Evolutionary conservation across 2,329 filamentous ascomycete genomes (phyloP).

Genomic region (Grosmannia clavigera): DNA sequence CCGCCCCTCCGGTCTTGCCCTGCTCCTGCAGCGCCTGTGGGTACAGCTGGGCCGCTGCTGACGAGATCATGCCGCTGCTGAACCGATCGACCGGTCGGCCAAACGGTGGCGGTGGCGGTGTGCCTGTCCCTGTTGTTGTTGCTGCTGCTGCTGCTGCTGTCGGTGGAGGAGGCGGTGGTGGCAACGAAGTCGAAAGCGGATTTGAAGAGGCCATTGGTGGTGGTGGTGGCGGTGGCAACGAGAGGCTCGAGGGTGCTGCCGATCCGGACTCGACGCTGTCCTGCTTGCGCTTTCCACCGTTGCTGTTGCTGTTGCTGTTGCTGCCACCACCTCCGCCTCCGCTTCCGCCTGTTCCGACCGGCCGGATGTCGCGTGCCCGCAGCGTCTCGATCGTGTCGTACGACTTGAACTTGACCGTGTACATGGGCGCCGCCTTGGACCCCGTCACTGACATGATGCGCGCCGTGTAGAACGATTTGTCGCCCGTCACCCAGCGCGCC

Average conservation of each 20-base stretch:
- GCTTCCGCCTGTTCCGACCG: constrained; percentile 32
- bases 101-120: constrained; percentile 15
- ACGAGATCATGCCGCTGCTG: constrained; percentile 36
- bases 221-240: background rate
- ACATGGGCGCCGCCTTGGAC: constrained; percentile 80
- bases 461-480: constrained; percentile 83
- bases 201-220: constrained; percentile 15
- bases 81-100: constrained; percentile 15
- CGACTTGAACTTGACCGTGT: constrained; percentile 88
- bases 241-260: background rate
- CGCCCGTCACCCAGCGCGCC: constrained; percentile 82
- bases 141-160: no score
- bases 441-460: constrained; percentile 90
- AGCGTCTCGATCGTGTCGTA: constrained; percentile 79
- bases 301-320: background rate
- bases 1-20: constrained; percentile 24
- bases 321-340: background rate
- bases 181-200: background rate
- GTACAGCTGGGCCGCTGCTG: constrained; percentile 45
- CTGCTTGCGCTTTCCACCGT: constrained; percentile 53
- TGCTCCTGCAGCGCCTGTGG: constrained; percentile 45
- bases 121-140: constrained; percentile 19
- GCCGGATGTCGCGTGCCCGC: constrained; percentile 70
- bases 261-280: background rate
- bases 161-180: background rate